Percentiles rank a stretch among this genome's conserved stretches.
These are phyloP conservation scores for Chiua virens DNA, from an alignment of 768 basidiomycete species.

Conservation along the genomic window DNA sequence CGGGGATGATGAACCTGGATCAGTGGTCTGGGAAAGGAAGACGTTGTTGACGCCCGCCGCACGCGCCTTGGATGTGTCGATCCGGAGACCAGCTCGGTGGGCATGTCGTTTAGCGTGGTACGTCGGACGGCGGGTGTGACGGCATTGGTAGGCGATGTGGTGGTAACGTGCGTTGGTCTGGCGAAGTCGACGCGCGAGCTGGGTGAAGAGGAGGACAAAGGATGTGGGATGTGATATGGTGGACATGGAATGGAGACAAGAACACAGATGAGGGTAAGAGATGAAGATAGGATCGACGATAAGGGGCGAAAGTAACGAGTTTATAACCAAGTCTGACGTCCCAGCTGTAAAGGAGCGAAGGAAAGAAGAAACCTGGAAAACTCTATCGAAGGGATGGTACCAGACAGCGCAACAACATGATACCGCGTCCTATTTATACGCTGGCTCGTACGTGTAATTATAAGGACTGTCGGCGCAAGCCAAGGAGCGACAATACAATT, in stretches of 20 bases:
- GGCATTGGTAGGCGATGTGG: slow-evolving; percentile 38
- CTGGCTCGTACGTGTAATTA: not conserved
- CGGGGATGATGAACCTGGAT: slow-evolving; percentile 5
- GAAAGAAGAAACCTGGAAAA: not conserved
- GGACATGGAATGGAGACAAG: not conserved
- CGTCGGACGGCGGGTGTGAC: slow-evolving; percentile 36
- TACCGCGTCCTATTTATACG: slow-evolving; percentile 19
- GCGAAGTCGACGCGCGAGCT: too few species aligned
- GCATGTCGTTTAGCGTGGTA: slow-evolving; percentile 53
- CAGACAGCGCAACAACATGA: slow-evolving; percentile 9
- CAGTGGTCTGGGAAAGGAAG: too few species aligned
- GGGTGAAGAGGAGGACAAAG: slow-evolving; percentile 36
- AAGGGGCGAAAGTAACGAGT: not conserved
- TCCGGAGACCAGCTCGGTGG: slow-evolving; percentile 38
- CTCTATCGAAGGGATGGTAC: slow-evolving; percentile 7
- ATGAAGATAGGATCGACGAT: too few species aligned
- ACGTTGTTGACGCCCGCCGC: not conserved
- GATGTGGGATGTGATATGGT: slow-evolving; percentile 16
- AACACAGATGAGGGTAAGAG: not conserved
- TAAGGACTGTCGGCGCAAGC: too few species aligned
- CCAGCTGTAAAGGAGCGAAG: not conserved
- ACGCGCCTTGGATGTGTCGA: slow-evolving; percentile 44
- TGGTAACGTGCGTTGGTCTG: slow-evolving; percentile 43
- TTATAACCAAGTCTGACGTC: too few species aligned
- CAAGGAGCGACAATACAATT: not conserved